Percentiles rank a stretch among this genome's conserved stretches.
Conservation (phyloP, 768 basidiomycete species). For the Sarcodon sp. region DNA sequence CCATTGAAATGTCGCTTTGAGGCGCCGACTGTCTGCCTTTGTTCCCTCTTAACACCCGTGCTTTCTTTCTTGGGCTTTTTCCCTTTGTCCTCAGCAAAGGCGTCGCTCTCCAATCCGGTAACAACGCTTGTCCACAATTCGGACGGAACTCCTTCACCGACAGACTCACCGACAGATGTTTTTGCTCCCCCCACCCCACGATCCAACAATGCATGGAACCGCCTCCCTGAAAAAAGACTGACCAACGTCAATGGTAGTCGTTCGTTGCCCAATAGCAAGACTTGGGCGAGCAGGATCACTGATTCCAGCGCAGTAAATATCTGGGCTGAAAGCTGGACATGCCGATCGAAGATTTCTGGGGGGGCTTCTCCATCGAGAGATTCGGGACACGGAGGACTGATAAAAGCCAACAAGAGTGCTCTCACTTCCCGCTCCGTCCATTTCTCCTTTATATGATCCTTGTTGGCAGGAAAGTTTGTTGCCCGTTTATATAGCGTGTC, state of each 20-base stretch:
- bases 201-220: constrained; percentile 43
- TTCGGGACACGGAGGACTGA: constrained; percentile 2
- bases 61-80: constrained; percentile 19
- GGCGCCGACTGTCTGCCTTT: constrained; percentile 10
- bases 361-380: constrained; percentile 1
- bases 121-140: constrained; percentile 33
- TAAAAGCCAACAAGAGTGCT: constrained; percentile 44
- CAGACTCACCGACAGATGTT: constrained; percentile 10
- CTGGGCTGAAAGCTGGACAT: constrained; percentile 61
- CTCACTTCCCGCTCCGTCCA: constrained; percentile 58
- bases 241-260: constrained; percentile 22
- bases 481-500: constrained; percentile 36
- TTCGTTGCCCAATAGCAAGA: constrained; percentile 39
- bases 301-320: constrained; percentile 43
- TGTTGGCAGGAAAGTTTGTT: constrained; percentile 30
- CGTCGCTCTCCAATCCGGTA: constrained; percentile 27
- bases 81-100: constrained; percentile 34
- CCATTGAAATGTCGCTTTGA: constrained; percentile 12
- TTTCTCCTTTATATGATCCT: constrained; percentile 50
- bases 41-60: constrained; percentile 1
- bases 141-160: neutral
- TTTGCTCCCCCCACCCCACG: constrained; percentile 8
- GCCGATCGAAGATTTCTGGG: constrained; percentile 32
- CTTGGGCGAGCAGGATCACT: constrained; percentile 47
- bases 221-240: constrained; percentile 42